Conservation (phyloP, 148 eudicot genomes). For the Amaranthus hypochondriacus region DNA sequence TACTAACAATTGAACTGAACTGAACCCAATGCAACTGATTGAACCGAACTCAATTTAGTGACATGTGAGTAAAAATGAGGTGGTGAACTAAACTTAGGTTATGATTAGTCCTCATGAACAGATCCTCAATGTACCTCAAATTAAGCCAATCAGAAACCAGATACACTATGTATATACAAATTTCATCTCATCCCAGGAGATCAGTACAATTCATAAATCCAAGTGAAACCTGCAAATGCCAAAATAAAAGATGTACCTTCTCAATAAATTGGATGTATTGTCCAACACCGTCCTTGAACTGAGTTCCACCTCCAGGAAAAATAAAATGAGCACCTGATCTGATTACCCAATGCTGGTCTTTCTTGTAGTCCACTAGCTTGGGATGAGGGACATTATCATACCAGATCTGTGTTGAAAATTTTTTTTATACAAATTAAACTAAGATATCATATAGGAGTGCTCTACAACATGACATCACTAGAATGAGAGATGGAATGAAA, state of each 20-base stretch:
- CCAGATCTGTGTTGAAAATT: conserved; percentile 61
- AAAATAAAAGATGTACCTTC: conserved; percentile 43
- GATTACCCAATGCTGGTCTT: conserved; percentile 91
- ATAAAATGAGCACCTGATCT: conserved; percentile 71
- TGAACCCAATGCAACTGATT: too few relatives aligned
- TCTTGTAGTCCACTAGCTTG: conserved; percentile 96
- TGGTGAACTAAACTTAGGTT: too few relatives aligned
- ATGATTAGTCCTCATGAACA: too few relatives aligned
- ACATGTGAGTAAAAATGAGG: too few relatives aligned
- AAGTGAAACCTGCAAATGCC: neutral
- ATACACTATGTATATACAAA: neutral
- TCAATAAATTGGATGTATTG: conserved; percentile 65
- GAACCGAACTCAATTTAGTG: too few relatives aligned
- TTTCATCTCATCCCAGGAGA: neutral
- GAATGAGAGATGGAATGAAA: neutral
- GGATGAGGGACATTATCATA: conserved; percentile 95
- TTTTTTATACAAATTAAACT: neutral
- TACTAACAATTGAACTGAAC: too few relatives aligned
- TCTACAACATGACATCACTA: neutral
- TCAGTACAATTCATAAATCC: neutral
- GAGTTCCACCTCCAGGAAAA: conserved; percentile 99
- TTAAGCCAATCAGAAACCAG: neutral
- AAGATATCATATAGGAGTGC: neutral
- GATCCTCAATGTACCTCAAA: neutral
- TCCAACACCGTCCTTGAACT: conserved; percentile 83